Percentiles rank a stretch among this genome's conserved stretches.
These are phyloP conservation scores for Debaryomyces coudertii DNA, from an alignment of 1,139 yeast genomes.

Conservation along the genomic window DNA sequence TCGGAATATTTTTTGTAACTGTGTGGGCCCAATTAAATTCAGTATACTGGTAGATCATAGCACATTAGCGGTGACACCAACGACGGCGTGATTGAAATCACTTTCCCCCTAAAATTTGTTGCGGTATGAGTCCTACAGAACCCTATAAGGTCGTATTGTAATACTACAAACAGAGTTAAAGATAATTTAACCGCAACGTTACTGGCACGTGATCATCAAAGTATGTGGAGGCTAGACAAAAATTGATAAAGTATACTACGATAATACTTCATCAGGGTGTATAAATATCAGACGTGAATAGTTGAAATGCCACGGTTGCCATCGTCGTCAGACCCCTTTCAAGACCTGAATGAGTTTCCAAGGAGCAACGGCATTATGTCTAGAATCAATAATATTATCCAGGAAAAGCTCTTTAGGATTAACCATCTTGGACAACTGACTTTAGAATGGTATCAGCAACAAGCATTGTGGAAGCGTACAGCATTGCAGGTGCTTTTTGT, in stretches of 20 bases:
- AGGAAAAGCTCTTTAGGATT: constrained; percentile 1
- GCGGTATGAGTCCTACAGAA: too few species aligned
- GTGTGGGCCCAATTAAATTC: too few species aligned
- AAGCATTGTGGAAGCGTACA: constrained; percentile 20
- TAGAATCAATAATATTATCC: background rate
- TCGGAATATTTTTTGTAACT: constrained; percentile 55
- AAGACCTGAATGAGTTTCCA: background rate
- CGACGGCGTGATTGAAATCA: background rate
- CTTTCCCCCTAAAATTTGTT: too few species aligned
- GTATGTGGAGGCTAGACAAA: background rate
- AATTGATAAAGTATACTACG: background rate
- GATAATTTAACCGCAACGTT: background rate
- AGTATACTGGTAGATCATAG: too few species aligned
- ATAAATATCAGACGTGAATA: background rate
- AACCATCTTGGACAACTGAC: constrained; percentile 3
- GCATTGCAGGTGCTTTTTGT: constrained; percentile 17
- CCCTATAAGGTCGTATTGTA: too few species aligned
- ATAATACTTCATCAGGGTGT: background rate
- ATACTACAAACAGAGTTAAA: too few species aligned
- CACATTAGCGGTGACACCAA: background rate
- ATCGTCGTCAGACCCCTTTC: constrained; percentile 6
- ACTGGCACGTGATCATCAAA: background rate
- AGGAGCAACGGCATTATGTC: background rate
- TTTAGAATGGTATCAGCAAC: constrained; percentile 26
- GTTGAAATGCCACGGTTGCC: constrained; percentile 9